Conservation (phyloP, 768 basidiomycete genomes). For the Lanmaoa pseudosensibilis region DNA sequence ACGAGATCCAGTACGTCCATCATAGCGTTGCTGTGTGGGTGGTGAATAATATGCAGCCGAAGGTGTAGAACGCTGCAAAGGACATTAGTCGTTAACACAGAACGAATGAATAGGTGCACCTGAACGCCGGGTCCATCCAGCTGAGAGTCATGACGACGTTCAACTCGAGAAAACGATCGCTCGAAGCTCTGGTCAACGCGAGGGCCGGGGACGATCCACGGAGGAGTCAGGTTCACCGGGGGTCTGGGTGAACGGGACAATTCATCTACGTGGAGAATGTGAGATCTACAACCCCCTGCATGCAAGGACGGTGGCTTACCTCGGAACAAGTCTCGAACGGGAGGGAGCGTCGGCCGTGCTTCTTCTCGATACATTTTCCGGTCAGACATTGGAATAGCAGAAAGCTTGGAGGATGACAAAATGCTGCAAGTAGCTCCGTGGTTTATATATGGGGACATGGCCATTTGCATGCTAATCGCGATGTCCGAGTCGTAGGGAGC, state of each 20-base stretch:
- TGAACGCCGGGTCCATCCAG: constrained; percentile 34
- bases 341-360: constrained; percentile 61
- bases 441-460: constrained; percentile 29
- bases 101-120: constrained; percentile 15
- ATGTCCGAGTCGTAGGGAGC: constrained; percentile 17
- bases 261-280: constrained; percentile 40
- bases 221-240: constrained; percentile 40
- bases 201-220: constrained; percentile 46
- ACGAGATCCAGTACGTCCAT: constrained; percentile 23
- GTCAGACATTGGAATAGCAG: constrained; percentile 32
- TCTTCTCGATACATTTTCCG: constrained; percentile 25
- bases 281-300: background rate
- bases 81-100: constrained; percentile 3
- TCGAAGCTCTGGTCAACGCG: constrained; percentile 31
- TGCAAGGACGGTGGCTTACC: constrained; percentile 37
- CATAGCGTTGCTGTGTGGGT: constrained; percentile 28
- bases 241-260: constrained; percentile 42
- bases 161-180: constrained; percentile 25
- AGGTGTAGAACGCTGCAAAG: constrained; percentile 23
- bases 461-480: constrained; percentile 28
- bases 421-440: background rate
- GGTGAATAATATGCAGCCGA: constrained; percentile 21
- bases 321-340: constrained; percentile 69
- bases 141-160: constrained; percentile 25
- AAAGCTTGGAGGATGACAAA: constrained; percentile 9